Evolutionary conservation across 306 rosid species (phyloP), one percentile per base, ranked within the genome.

Genomic region (Malus asiatica): DNA sequence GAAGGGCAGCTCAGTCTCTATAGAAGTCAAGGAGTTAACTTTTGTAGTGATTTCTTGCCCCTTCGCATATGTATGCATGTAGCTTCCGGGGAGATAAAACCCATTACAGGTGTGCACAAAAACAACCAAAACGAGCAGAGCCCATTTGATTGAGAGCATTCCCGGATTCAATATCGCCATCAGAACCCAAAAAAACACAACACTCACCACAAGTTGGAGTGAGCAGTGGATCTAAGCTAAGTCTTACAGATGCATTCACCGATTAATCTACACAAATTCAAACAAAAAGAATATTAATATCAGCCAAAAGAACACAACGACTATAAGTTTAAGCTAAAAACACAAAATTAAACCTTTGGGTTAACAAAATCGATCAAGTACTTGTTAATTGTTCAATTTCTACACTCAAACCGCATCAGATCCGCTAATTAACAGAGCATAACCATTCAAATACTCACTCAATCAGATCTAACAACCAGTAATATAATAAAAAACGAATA

Each of bases 1-100:
- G 72, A 90, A 94, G 52, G 98, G 98, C 75, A 93, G 92, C 89
- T 93, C 97, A 5, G 98, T 93, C 78, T 93, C 98, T 60, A 93
- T 93, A 71, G 98, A 93, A 63, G 98, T 93, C 90, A 93, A 82
- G 62, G 98, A 93, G 88, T 93, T 90, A 66, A 93, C 94, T 80
- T 93, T 93, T 25, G 94, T 89, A 70, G n/a, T 73, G 64, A 93
- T 91, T 6, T 6, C 14, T 45, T 87, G 87, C 72, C 82, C 87
- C 51, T 75, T 66, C n/a, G 94, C 80, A 85, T 91, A 94, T 3
- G 92, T 90, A 73, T 91, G 89, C 96, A 91, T 90, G 90, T 91
- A 94, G 83, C 96, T 94, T 57, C 96, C 98, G 1, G 98, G 98
- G 7, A 94, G 96, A 78, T 91, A 94, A 82, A 94, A 94, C 33